A percentile compares a stretch with the other conserved stretches of the same genome.
These are phyloP conservation scores for Calonectria multiphialidica DNA, from an alignment of 2,329 filamentous ascomycete species.

Conservation along the genomic window DNA sequence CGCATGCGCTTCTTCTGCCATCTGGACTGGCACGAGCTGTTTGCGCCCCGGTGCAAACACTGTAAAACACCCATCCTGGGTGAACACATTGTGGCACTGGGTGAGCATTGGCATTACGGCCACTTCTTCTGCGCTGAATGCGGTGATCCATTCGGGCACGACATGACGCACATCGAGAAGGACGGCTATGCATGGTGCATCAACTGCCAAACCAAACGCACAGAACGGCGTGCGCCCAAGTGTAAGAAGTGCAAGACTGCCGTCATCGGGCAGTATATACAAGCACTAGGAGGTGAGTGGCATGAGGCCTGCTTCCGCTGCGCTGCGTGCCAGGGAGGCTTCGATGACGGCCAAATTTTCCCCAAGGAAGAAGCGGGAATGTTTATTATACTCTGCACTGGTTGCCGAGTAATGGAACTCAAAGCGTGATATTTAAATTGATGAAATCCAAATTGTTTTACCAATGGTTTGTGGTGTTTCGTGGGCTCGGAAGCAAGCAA, in stretches of 20 bases:
- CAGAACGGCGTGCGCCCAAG: constrained; percentile 87
- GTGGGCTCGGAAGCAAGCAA: neutral
- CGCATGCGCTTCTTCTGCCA: constrained; percentile 93
- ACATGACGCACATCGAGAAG: constrained; percentile 85
- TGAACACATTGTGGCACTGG: constrained; percentile 93
- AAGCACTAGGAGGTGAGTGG: constrained; percentile 92
- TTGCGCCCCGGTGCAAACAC: constrained; percentile 92
- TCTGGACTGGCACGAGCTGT: constrained; percentile 97
- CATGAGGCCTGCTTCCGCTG: constrained; percentile 94
- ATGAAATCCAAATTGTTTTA: neutral
- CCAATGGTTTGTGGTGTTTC: constrained; percentile 22
- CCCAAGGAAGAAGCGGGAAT: constrained; percentile 65
- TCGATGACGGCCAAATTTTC: constrained; percentile 76
- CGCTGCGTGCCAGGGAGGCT: constrained; percentile 68
- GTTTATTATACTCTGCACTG: constrained; percentile 70
- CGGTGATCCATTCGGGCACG: constrained; percentile 88
- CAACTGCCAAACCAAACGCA: constrained; percentile 90
- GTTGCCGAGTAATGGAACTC: constrained; percentile 70
- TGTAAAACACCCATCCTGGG: constrained; percentile 97
- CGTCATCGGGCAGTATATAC: constrained; percentile 90
- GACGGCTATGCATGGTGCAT: constrained; percentile 99
- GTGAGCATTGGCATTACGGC: constrained; percentile 95
- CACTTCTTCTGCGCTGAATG: constrained; percentile 99
- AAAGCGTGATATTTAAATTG: constrained; percentile 57
- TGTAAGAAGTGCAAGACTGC: constrained; percentile 87